phyloP scores from a whole-genome alignment of 495 filamentous ascomycete species.

The Tuber melanosporum region DNA sequence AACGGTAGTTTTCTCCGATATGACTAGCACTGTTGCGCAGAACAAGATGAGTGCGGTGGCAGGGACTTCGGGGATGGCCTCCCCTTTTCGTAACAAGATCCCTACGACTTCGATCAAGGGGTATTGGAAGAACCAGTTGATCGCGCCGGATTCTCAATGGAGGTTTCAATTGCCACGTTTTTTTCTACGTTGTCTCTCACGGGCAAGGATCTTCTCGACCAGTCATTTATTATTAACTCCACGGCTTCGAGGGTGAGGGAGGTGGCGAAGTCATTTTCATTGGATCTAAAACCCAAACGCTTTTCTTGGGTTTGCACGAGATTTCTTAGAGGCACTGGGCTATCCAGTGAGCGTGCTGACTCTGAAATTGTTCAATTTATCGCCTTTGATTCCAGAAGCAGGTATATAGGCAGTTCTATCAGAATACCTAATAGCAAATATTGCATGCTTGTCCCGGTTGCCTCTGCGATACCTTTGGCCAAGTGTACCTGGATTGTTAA shows the following conservation, averaged over 20 bases:
- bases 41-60: slow-evolving; percentile 70
- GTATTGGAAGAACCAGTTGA: slow-evolving; percentile 11
- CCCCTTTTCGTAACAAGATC: slow-evolving; percentile 53
- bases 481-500: slow-evolving; percentile 54
- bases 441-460: slow-evolving; percentile 78
- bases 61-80: slow-evolving; percentile 58
- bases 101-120: slow-evolving; percentile 26
- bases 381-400: slow-evolving; percentile 78
- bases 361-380: slow-evolving; percentile 62
- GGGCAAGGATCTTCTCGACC: slow-evolving; percentile 53
- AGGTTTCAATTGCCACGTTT: slow-evolving; percentile 53
- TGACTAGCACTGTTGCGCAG: slow-evolving; percentile 73
- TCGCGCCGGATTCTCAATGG: slow-evolving; percentile 22
- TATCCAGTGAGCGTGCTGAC: slow-evolving; percentile 53
- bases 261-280: slow-evolving; percentile 56
- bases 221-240: slow-evolving; percentile 66
- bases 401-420: slow-evolving; percentile 81
- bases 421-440: slow-evolving; percentile 59
- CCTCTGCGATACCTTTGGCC: slow-evolving; percentile 69
- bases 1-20: slow-evolving; percentile 77
- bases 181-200: slow-evolving; percentile 51
- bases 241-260: slow-evolving; percentile 64
- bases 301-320: slow-evolving; percentile 58
- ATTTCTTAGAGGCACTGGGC: slow-evolving; percentile 56
- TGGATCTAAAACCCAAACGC: slow-evolving; percentile 75